phyloP scores from a whole-genome alignment of 2,329 filamentous ascomycete species.

The Pseudocercospora fijiensis region DNA sequence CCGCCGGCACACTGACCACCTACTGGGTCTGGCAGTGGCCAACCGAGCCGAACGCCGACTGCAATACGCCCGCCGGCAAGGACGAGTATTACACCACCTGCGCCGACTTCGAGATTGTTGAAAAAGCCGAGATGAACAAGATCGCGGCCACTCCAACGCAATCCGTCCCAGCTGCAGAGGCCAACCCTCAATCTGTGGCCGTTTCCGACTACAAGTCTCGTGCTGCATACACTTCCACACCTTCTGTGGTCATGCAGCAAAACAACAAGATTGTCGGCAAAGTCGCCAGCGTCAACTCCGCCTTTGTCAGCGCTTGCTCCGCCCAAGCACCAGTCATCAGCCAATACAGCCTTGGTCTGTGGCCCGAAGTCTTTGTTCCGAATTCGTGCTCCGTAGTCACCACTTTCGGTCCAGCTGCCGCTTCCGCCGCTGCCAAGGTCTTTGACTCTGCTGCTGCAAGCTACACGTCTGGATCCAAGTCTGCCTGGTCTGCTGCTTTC shows the following conservation, averaged over 20 bases:
- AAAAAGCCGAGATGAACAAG: constrained; percentile 35
- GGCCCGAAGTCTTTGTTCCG: constrained; percentile 29
- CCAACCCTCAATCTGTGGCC: constrained; percentile 45
- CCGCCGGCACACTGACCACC: constrained; percentile 68
- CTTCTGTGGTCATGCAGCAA: constrained; percentile 28
- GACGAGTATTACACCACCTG: constrained; percentile 62
- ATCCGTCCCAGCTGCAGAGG: constrained; percentile 27
- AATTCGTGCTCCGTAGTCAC: constrained; percentile 25
- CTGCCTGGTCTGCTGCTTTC: constrained; percentile 21
- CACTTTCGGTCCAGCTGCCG: constrained; percentile 25
- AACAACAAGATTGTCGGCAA: constrained; percentile 24
- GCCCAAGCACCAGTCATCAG: constrained; percentile 23
- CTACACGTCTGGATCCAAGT: constrained; percentile 19
- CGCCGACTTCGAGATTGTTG: constrained; percentile 54
- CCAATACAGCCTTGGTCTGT: constrained; percentile 18
- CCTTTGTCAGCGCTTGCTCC: constrained; percentile 29
- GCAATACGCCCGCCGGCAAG: constrained; percentile 48
- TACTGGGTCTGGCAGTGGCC: constrained; percentile 99
- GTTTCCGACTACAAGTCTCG: constrained; percentile 43
- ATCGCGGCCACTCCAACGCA: constrained; percentile 4
- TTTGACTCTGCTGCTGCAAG: constrained; percentile 19
- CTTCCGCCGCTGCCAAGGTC: constrained; percentile 15
- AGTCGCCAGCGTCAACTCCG: constrained; percentile 14
- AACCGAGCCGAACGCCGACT: constrained; percentile 47
- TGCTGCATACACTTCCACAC: constrained; percentile 40